Evolutionary conservation across 225 moss, liverwort and hornwort species (phyloP), one percentile per base, ranked within the genome.

Genomic region (Polytrichum formosum): DNA sequence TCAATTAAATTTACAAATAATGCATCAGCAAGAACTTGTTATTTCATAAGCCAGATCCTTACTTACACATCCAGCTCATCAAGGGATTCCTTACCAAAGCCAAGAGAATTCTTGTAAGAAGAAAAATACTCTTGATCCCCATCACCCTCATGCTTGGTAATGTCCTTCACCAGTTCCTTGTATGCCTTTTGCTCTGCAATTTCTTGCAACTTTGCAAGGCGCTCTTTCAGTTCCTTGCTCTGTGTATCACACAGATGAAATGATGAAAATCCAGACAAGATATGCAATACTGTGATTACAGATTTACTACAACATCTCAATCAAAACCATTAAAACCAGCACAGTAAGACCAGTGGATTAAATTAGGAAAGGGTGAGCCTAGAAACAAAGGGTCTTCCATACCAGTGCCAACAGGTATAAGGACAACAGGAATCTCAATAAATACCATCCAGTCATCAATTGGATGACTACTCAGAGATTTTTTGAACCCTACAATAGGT

Each of bases 141-240:
- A 59, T 87, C 84, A 72, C 77, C 75, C 17, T 67, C 74, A 64
- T 84, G 82, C 67, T 80, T 85, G 1, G 78, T 90, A 28, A 94
- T 77, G 64, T 98, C 97, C 59, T 87, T 87, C 37, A 98, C 94
- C 26, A 98, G 88, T 67, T 90, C 86, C 9, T 77, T 74, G 67
- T 98, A 98, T 0, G 85, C 88, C 74, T 88, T 88, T 28, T 85
- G 65, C 35, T 98, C 97, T 29, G 83, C 85, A 30, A 83, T 61
- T 7, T 88, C 84, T 81, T 94, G 94, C 78, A 98, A 31, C 28
- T 84, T 92, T 5, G 68, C 81, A 26, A 98, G 85, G 6, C 94
- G 89, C 6, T 91, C 91, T 77, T 90, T 85, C 74, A 98, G 79
- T 85, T 91, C 97, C 82, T 87, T 86, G 72, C 92, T 92, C 91